phyloP scores from a whole-genome alignment of 2,329 filamentous ascomycete species.

The Blastomyces emzantsi region DNA sequence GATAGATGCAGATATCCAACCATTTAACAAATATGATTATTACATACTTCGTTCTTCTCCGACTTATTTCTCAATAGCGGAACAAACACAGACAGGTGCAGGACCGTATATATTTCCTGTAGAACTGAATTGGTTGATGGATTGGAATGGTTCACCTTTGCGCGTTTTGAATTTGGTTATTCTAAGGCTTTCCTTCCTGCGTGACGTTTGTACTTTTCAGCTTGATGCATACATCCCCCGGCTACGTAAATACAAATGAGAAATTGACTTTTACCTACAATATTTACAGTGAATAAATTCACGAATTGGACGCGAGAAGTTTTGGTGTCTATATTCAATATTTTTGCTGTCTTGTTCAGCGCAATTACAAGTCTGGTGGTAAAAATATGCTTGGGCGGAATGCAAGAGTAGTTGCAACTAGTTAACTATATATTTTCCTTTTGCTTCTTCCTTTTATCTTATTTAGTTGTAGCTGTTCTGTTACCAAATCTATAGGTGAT shows the following conservation, averaged over 20 bases:
- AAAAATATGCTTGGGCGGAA: no score
- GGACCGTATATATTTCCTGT: no score
- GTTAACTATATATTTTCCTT: background rate
- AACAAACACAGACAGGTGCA: background rate
- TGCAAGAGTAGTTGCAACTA: no score
- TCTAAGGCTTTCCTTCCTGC: no score
- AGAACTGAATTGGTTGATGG: no score
- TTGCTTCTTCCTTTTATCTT: no score
- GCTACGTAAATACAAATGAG: background rate
- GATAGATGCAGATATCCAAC: background rate
- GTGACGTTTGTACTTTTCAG: no score
- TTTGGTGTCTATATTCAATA: background rate
- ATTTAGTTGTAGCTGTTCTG: background rate
- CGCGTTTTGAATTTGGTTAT: no score
- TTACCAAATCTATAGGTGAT: background rate
- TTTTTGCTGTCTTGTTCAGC: background rate
- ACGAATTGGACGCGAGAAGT: no score
- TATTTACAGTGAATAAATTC: background rate
- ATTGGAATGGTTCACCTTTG: no score
- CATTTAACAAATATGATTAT: background rate
- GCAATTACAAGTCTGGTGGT: background rate
- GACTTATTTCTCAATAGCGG: background rate
- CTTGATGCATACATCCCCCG: background rate
- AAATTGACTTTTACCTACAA: background rate
- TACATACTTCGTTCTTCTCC: background rate